A percentile compares a stretch with the other conserved stretches of the same genome.
These are phyloP conservation scores for Aspergillus haitiensis DNA, from an alignment of 495 filamentous ascomycete genomes.

Conservation along the genomic window DNA sequence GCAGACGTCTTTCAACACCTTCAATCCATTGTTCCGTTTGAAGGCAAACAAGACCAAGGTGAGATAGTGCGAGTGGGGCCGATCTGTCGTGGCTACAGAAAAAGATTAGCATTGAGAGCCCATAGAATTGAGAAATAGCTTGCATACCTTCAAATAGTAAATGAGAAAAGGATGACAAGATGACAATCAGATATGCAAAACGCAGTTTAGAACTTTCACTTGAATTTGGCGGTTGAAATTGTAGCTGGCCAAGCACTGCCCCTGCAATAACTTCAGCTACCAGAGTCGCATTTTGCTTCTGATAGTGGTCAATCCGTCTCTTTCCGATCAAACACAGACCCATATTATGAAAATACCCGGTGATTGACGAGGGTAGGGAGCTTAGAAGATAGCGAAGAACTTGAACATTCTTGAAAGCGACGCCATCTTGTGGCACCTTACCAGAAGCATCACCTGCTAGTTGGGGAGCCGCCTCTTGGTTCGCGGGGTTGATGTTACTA, in stretches of 20 bases:
- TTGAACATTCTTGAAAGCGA: slow-evolving; percentile 74
- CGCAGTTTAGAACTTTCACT: slow-evolving; percentile 46
- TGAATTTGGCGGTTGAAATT: slow-evolving; percentile 46
- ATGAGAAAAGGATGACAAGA: slow-evolving; percentile 72
- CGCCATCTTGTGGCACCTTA: slow-evolving; percentile 47
- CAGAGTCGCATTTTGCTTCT: slow-evolving; percentile 63
- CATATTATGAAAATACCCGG: slow-evolving; percentile 75
- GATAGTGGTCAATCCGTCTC: slow-evolving; percentile 61
- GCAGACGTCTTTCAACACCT: slow-evolving; percentile 69
- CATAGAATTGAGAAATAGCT: slow-evolving; percentile 2
- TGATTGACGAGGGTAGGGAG: slow-evolving; percentile 67
- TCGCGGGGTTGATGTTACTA: slow-evolving; percentile 25
- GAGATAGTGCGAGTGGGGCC: slow-evolving; percentile 63
- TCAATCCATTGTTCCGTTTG: slow-evolving; percentile 75
- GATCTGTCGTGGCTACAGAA: slow-evolving; percentile 51
- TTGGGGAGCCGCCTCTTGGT: slow-evolving; percentile 27
- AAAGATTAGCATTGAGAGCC: slow-evolving; percentile 16
- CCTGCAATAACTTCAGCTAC: slow-evolving; percentile 79
- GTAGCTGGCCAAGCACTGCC: slow-evolving; percentile 65
- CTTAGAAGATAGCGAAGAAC: slow-evolving; percentile 74
- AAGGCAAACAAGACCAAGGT: slow-evolving; percentile 82
- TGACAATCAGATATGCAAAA: slow-evolving; percentile 78
- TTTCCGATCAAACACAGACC: slow-evolving; percentile 77
- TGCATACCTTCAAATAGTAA: slow-evolving; percentile 69
- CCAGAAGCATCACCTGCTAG: slow-evolving; percentile 40